Base-by-base conservation (phyloP, 2,329 filamentous ascomycete species). In the Hypocrella siamensis region DNA sequence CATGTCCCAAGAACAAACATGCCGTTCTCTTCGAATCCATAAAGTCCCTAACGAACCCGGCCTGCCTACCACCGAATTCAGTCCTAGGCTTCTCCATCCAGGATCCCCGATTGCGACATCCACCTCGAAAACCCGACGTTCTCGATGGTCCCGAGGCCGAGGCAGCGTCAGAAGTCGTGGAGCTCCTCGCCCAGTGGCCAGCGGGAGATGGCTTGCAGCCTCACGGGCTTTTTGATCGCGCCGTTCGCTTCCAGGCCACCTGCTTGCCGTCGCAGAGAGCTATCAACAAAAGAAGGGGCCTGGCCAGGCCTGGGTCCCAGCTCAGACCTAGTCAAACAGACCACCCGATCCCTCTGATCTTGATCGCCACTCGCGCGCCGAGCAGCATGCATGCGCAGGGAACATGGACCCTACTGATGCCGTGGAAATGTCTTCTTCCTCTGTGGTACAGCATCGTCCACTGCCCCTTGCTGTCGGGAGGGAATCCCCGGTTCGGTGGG, bases 401-500 rank as follows among this genome's bases (percentile, higher is more conserved):
- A 0, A 75, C 66, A 0, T 96, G 85, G 84, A 90, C 77, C 0
- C 51, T 96, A 2, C 62, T 96, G 17, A 66, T 90, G 3, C 90
- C 90, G 0, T 94, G 88, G 84, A 85, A 82, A 48, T 93, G 82
- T 44, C 79, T 96, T 22, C 62, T 74, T 22, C 73, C 83, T 0
- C 63, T 94, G 19, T 98, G 90, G 90, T 79, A 88, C 44, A 75
- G 73, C 29, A 57, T 96, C 11, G 78, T 93, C 56, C 84, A 84
- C 47, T 84, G 77, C 37, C 82, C 83, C 0, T 63, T 92, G 1
- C 79, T 75, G 0, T 79, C 75, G 1, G 85, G 85, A 6, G 77
- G 79, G 0, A 92, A 84, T 37, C 79, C 83, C 2, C 67, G 78
- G 17, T 84, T 93, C 42, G 88, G 82, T 2, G 88, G 90, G 0